phyloP scores from a whole-genome alignment of 2,329 filamentous ascomycete genomes.

The Trichoderma pleuroti region DNA sequence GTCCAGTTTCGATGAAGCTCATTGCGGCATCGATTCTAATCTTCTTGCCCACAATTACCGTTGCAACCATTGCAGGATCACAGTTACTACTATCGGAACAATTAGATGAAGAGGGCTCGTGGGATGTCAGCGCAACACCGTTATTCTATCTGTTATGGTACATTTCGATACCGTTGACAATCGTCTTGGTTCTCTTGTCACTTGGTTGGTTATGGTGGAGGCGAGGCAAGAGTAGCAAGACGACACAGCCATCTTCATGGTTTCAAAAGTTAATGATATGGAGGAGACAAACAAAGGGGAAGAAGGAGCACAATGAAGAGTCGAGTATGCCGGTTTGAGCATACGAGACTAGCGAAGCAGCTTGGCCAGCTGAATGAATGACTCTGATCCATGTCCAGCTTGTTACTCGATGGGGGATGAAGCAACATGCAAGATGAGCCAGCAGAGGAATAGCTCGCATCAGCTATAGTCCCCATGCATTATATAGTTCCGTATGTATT shows the following conservation, averaged over 20 bases:
- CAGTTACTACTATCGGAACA: slow-evolving; percentile 27
- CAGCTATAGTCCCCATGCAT: not conserved
- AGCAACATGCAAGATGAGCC: not conserved
- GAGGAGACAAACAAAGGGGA: not conserved
- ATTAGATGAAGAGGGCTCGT: slow-evolving; percentile 21
- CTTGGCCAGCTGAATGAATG: not conserved
- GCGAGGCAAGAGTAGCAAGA: slow-evolving; percentile 21
- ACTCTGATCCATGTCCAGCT: not conserved
- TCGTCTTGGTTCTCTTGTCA: slow-evolving; percentile 26
- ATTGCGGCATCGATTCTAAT: slow-evolving; percentile 38
- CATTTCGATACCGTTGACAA: slow-evolving; percentile 31
- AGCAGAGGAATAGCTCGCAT: not conserved
- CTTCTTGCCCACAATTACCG: slow-evolving; percentile 36
- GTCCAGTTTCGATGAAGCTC: slow-evolving; percentile 37
- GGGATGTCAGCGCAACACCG: slow-evolving; percentile 27
- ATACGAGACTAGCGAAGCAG: not conserved
- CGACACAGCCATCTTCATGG: not conserved
- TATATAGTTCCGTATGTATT: not conserved
- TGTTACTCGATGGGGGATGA: not conserved
- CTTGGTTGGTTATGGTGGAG: slow-evolving; percentile 32
- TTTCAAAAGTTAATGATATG: not conserved
- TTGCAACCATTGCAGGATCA: slow-evolving; percentile 34
- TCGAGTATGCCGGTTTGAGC: not conserved
- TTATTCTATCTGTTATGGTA: slow-evolving; percentile 32
- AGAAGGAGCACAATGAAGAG: not conserved